A percentile compares a stretch with the other conserved stretches of the same genome.
These are phyloP conservation scores for Lactarius pseudohatsudake DNA, from an alignment of 768 basidiomycete species.

Conservation along the genomic window DNA sequence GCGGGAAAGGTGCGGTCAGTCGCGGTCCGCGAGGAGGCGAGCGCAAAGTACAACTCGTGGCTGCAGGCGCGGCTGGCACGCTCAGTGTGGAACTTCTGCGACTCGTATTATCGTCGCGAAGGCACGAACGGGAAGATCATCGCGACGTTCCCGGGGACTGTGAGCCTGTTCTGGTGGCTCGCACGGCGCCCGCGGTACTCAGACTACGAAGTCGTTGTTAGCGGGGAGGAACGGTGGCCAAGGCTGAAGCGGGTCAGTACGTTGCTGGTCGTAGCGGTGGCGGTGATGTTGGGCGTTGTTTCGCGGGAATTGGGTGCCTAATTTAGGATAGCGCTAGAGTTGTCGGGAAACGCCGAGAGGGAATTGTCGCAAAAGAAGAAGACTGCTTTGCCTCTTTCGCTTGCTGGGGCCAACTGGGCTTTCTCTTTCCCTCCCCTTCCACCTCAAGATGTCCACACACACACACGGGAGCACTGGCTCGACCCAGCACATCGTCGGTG, in stretches of 20 bases:
- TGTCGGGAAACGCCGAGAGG: slow-evolving; percentile 7
- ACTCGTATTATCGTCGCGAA: slow-evolving; percentile 51
- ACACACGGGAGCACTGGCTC: slow-evolving; percentile 55
- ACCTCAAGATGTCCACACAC: slow-evolving; percentile 36
- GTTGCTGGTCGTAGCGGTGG: slow-evolving; percentile 1
- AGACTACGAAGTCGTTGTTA: slow-evolving; percentile 42
- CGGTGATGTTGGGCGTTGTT: not conserved
- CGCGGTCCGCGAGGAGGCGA: slow-evolving; percentile 47
- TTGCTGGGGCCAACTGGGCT: slow-evolving; percentile 13
- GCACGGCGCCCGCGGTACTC: slow-evolving; percentile 44
- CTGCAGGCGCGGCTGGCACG: slow-evolving; percentile 47
- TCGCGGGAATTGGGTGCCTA: not conserved
- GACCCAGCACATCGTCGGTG: slow-evolving; percentile 80
- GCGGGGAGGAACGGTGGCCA: slow-evolving; percentile 37
- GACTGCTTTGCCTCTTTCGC: slow-evolving; percentile 10
- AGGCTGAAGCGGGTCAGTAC: not conserved
- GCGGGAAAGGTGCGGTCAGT: slow-evolving; percentile 49
- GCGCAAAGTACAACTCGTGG: slow-evolving; percentile 52
- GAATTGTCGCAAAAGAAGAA: not conserved
- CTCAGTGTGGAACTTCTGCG: slow-evolving; percentile 55
- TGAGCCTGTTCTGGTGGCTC: slow-evolving; percentile 54
- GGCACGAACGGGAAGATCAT: slow-evolving; percentile 42
- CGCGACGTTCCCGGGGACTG: slow-evolving; percentile 55
- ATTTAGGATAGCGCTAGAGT: not conserved
- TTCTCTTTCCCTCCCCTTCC: slow-evolving; percentile 18